Evolutionary conservation across 2,329 filamentous ascomycete genomes (phyloP).

Genomic region (Sordariomycetes sp.): DNA sequence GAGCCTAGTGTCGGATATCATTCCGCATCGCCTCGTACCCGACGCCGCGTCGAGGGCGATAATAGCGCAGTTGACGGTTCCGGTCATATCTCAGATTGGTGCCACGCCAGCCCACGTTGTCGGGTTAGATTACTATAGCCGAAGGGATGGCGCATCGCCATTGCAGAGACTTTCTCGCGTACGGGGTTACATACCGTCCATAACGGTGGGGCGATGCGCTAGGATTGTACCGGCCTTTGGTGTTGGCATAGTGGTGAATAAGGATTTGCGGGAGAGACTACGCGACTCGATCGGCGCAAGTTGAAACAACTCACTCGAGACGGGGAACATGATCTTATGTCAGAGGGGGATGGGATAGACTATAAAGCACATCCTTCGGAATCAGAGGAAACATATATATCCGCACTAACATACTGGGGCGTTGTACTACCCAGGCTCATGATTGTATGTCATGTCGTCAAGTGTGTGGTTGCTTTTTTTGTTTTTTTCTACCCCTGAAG

Average conservation of each 20-base stretch:
- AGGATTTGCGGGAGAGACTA: constrained; percentile 5
- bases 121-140: constrained; percentile 11
- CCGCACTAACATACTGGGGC: too few species aligned
- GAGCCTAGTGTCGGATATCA: constrained; percentile 11
- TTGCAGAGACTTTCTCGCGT: constrained; percentile 11
- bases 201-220: constrained; percentile 13
- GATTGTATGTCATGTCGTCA: too few species aligned
- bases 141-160: constrained; percentile 6
- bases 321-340: neutral
- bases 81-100: constrained; percentile 14
- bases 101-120: constrained; percentile 17
- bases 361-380: neutral
- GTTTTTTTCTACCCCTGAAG: too few species aligned
- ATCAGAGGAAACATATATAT: too few species aligned
- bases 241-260: constrained; percentile 14
- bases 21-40: constrained; percentile 13
- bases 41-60: constrained; percentile 13
- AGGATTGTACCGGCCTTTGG: constrained; percentile 18
- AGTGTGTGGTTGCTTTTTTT: too few species aligned
- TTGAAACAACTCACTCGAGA: neutral
- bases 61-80: constrained; percentile 3
- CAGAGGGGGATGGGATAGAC: neutral
- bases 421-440: too few species aligned
- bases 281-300: neutral
- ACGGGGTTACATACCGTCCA: constrained; percentile 11